Evolutionary conservation across 352 stramenopile species (phyloP).

Genomic region (Globisporangium yorkense): DNA sequence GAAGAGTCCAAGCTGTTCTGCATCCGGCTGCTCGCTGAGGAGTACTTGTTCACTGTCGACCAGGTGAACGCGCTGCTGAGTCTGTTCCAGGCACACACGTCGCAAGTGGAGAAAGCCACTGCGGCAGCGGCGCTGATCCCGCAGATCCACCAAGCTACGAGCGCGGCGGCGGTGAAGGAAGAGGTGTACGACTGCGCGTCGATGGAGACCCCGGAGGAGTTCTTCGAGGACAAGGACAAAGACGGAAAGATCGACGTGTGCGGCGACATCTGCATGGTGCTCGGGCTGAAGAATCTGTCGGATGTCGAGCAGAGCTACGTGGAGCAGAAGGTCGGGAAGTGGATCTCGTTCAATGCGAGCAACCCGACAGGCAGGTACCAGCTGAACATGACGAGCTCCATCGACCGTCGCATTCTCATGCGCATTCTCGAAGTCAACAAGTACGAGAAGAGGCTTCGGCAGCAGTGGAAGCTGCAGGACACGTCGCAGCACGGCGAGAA

Average conservation of each 20-base stretch:
- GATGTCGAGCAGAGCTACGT: conserved; percentile 66
- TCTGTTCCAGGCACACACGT: conserved; percentile 59
- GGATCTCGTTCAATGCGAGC: conserved; percentile 68
- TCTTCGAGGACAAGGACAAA: conserved; percentile 77
- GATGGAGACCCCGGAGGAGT: conserved; percentile 49
- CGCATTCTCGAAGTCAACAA: conserved; percentile 65
- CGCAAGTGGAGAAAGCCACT: conserved; percentile 63
- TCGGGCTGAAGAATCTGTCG: conserved; percentile 58
- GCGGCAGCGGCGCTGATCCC: conserved; percentile 57
- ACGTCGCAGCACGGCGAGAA: conserved; percentile 44
- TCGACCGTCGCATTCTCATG: conserved; percentile 72
- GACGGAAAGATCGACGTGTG: conserved; percentile 80
- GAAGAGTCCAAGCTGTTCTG: conserved; percentile 58
- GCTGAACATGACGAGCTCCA: conserved; percentile 62
- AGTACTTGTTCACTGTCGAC: conserved; percentile 50
- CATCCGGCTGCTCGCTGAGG: conserved; percentile 54
- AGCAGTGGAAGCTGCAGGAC: conserved; percentile 56
- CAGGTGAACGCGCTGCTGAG: conserved; percentile 49
- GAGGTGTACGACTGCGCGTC: conserved; percentile 54
- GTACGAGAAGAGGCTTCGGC: conserved; percentile 39
- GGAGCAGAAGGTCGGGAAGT: conserved; percentile 68
- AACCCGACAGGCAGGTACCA: conserved; percentile 66
- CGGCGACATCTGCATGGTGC: conserved; percentile 69
- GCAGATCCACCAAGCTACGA: conserved; percentile 36
- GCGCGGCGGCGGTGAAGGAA: conserved; percentile 12